A percentile compares a stretch with the other conserved stretches of the same genome.
phyloP scores from a whole-genome alignment of 73 alveolate species.

The Tetrahymena thermophila region DNA sequence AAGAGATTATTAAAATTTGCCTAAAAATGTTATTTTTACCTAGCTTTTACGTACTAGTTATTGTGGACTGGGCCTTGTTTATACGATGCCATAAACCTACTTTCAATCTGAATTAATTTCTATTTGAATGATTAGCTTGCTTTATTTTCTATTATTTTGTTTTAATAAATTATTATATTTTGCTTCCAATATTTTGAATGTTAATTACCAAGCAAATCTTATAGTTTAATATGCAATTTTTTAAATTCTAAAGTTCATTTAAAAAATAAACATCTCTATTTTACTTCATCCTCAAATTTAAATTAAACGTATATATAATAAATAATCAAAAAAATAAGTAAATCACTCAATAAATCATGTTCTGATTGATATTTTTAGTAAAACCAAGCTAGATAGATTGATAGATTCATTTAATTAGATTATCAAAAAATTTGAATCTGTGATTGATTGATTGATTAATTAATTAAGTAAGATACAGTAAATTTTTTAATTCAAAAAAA shows the following conservation, averaged over 20 bases:
- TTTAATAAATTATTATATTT: not conserved
- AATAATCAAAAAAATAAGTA: too few species aligned
- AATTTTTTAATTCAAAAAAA: too few species aligned
- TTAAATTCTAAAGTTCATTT: not conserved
- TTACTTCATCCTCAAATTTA: not conserved
- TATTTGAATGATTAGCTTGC: not conserved
- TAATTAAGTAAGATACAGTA: not conserved
- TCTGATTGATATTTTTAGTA: too few species aligned
- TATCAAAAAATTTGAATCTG: not conserved
- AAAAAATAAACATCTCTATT: not conserved
- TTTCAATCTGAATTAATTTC: too few species aligned
- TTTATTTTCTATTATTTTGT: not conserved
- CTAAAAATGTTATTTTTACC: not conserved
- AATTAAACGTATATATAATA: not conserved
- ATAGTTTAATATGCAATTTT: not conserved
- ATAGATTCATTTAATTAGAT: not conserved
- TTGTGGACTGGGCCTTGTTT: not conserved
- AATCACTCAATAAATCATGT: too few species aligned
- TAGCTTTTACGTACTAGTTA: not conserved
- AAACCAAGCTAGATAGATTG: not conserved
- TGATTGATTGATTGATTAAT: too few species aligned
- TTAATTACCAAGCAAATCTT: not conserved
- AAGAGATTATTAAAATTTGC: not conserved
- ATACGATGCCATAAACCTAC: not conserved
- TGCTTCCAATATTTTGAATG: not conserved